Conservation (phyloP, 495 filamentous ascomycete species). For the Penicillium macrosclerotiorum region DNA sequence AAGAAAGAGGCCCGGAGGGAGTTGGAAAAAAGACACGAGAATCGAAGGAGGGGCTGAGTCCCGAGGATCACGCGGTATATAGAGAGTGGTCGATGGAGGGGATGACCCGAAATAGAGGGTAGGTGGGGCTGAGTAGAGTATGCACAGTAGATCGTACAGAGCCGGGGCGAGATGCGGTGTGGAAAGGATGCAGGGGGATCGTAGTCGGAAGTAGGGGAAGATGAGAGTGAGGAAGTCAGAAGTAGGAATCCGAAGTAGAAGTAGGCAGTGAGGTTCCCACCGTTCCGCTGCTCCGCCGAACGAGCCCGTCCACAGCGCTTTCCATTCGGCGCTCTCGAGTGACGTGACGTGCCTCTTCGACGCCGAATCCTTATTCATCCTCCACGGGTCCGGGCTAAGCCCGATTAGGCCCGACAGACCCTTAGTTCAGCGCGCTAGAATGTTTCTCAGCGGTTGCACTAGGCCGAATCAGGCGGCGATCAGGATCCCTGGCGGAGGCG, state of each 20-base stretch:
- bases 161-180: constrained; percentile 2
- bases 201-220: constrained; percentile 6
- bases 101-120: constrained; percentile 1
- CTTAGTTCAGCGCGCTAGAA: too few species aligned
- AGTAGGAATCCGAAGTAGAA: background rate
- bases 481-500: too few species aligned
- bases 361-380: too few species aligned
- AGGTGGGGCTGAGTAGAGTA: constrained; percentile 7
- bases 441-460: too few species aligned
- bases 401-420: too few species aligned
- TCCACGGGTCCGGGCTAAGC: too few species aligned
- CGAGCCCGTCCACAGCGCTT: too few species aligned
- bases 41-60: background rate
- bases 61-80: constrained; percentile 10
- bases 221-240: constrained; percentile 3
- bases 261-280: too few species aligned
- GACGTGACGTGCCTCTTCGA: too few species aligned
- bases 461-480: too few species aligned
- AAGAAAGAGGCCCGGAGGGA: background rate
- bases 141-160: constrained; percentile 14
- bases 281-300: too few species aligned
- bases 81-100: constrained; percentile 3
- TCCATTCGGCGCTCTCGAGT: too few species aligned
- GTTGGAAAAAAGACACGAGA: background rate
- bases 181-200: background rate